These are phyloP conservation scores for Suillus alpinus DNA, from an alignment of 768 basidiomycete genomes.

Conservation along the genomic window DNA sequence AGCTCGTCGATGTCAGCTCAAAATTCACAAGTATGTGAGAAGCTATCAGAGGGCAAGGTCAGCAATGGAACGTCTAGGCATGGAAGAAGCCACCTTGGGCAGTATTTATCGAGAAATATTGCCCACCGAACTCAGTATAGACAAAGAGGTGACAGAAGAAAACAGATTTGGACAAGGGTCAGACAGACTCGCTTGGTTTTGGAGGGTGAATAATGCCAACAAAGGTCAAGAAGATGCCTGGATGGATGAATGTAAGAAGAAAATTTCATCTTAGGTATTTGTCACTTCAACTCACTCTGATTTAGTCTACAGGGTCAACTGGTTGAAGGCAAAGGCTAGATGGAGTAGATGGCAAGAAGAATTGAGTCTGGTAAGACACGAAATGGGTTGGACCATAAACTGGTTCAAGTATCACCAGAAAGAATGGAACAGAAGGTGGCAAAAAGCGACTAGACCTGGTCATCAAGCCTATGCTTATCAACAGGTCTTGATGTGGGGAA, in stretches of 20 bases:
- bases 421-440: background rate
- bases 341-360: conserved; percentile 19
- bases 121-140: background rate
- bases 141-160: conserved; percentile 11
- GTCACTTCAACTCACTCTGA: too few species aligned
- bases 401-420: conserved; percentile 8
- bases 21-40: background rate
- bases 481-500: background rate
- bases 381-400: conserved; percentile 17
- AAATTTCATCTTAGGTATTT: too few species aligned
- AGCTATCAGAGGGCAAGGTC: conserved; percentile 3
- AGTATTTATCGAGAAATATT: conserved; percentile 4
- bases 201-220: background rate
- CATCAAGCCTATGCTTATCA: conserved; percentile 1
- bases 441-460: background rate
- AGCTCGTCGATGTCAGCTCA: too few species aligned
- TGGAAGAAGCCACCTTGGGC: background rate
- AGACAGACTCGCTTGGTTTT: conserved; percentile 8
- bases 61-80: background rate
- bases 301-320: conserved; percentile 5
- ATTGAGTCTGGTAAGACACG: conserved; percentile 10
- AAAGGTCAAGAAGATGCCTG: background rate
- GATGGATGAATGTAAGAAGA: conserved; percentile 5
- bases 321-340: conserved; percentile 14
- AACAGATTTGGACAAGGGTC: conserved; percentile 9